Percentiles rank a stretch among this genome's conserved stretches.
Conservation (phyloP, 129 eudicot genomes). For the Escallonia herrerae region DNA sequence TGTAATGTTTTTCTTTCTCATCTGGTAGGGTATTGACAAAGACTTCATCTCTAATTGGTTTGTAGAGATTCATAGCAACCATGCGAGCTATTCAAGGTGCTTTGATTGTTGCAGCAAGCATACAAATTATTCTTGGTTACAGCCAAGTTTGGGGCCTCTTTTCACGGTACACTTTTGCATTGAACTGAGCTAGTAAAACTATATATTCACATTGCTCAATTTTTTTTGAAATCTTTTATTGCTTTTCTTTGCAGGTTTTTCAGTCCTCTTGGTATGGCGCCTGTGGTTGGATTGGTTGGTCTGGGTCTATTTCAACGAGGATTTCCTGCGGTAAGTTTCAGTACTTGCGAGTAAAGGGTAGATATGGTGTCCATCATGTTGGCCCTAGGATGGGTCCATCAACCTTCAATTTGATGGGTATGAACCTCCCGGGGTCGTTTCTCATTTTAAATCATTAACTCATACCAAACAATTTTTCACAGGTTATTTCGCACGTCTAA, state of each 20-base stretch:
- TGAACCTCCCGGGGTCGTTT: no score
- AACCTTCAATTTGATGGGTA: no score
- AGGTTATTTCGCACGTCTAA: no score
- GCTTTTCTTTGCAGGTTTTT: slow-evolving; percentile 56
- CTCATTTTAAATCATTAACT: no score
- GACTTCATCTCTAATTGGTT: slow-evolving; percentile 6
- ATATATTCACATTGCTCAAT: neutral
- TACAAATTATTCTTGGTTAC: slow-evolving; percentile 88
- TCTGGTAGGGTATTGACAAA: slow-evolving; percentile 1
- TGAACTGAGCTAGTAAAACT: neutral
- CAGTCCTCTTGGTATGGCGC: slow-evolving; percentile 99
- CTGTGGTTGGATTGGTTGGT: slow-evolving; percentile 97
- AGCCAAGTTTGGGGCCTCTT: slow-evolving; percentile 99
- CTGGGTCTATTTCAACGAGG: slow-evolving; percentile 91
- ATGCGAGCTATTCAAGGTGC: slow-evolving; percentile 99
- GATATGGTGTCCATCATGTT: neutral
- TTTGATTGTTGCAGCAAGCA: slow-evolving; percentile 77
- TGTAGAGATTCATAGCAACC: slow-evolving; percentile 87
- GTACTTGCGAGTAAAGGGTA: neutral
- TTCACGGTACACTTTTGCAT: slow-evolving; percentile 53
- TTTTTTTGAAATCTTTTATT: neutral
- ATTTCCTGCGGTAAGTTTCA: slow-evolving; percentile 71
- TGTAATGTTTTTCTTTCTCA: neutral
- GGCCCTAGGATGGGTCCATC: no score
- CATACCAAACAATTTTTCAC: no score